Evolutionary conservation across 495 filamentous ascomycete species (phyloP).

Genomic region (Trypethelium eluteriae): DNA sequence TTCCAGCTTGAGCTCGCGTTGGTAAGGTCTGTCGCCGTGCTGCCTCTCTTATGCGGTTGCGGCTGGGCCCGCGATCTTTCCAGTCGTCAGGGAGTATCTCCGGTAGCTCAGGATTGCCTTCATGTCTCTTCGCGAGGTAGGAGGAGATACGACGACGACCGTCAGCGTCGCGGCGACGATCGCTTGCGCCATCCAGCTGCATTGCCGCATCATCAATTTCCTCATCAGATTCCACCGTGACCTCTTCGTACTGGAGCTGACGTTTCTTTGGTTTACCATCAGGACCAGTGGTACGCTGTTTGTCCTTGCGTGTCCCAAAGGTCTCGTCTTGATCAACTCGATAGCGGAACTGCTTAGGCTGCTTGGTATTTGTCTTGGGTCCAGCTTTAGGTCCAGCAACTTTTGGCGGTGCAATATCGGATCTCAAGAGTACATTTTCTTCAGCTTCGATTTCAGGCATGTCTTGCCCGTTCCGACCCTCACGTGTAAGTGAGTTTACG

Average conservation of each 20-base stretch:
- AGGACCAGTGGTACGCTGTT: not conserved
- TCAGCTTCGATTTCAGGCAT: conserved; percentile 13
- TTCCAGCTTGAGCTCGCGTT: conserved; percentile 13
- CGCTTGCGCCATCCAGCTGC: conserved; percentile 4
- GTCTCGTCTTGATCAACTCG: conserved; percentile 29
- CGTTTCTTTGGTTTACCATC: conserved; percentile 12
- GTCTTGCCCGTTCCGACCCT: conserved; percentile 1
- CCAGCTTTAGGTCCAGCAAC: conserved; percentile 8
- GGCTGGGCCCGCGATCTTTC: not conserved
- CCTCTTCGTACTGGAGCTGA: conserved; percentile 24
- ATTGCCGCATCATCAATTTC: conserved; percentile 19
- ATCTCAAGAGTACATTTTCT: conserved; percentile 25
- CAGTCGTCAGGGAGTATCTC: conserved; percentile 28
- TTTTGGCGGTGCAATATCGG: conserved; percentile 23
- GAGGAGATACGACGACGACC: conserved; percentile 20
- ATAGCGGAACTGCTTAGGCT: conserved; percentile 22
- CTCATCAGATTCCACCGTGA: conserved; percentile 27
- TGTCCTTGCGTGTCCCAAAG: conserved; percentile 18
- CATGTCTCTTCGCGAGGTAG: conserved; percentile 28
- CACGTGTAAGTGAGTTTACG: not conserved
- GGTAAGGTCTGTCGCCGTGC: conserved; percentile 18
- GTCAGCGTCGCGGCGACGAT: not conserved
- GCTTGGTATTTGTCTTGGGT: conserved; percentile 8
- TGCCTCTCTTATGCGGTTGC: conserved; percentile 16
- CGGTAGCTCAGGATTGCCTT: conserved; percentile 27